These are phyloP conservation scores for Coniella vitis DNA, from an alignment of 2,329 filamentous ascomycete genomes.

Conservation along the genomic window DNA sequence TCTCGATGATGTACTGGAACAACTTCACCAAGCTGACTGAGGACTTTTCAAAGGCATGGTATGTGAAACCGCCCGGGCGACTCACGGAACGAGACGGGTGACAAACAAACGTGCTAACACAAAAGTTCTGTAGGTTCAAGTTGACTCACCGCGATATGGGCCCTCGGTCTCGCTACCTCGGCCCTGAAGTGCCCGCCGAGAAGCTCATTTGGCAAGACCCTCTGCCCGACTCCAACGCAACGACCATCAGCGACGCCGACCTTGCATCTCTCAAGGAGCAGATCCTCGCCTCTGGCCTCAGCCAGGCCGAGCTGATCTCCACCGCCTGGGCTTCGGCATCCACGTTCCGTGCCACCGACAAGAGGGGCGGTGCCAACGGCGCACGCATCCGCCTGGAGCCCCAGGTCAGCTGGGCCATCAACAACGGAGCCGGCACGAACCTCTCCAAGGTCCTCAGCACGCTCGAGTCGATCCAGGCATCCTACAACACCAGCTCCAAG, in stretches of 20 bases:
- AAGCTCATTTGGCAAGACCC: conserved; percentile 70
- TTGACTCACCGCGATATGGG: conserved; percentile 75
- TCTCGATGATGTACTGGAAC: conserved; percentile 58
- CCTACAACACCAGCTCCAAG: conserved; percentile 43
- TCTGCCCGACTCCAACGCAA: conserved; percentile 52
- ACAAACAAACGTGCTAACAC: no score
- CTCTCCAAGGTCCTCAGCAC: conserved; percentile 54
- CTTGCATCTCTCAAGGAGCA: conserved; percentile 60
- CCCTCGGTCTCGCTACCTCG: conserved; percentile 62
- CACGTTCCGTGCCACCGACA: conserved; percentile 68
- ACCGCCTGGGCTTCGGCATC: conserved; percentile 65
- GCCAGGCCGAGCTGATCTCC: conserved; percentile 54
- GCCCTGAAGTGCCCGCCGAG: conserved; percentile 67
- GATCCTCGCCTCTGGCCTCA: conserved; percentile 57
- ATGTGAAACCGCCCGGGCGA: not conserved
- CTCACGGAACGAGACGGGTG: no score
- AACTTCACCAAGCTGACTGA: conserved; percentile 59
- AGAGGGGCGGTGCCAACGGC: conserved; percentile 77
- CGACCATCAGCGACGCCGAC: conserved; percentile 56
- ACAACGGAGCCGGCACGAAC: conserved; percentile 46
- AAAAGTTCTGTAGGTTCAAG: no score
- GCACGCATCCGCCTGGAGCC: conserved; percentile 69
- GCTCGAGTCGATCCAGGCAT: conserved; percentile 54
- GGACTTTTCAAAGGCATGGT: conserved; percentile 63
- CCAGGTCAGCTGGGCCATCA: conserved; percentile 65